Percentiles rank a stretch among this genome's conserved stretches.
Conservation (phyloP, 1,284 basidiomycete species). For the Naganishia liquefaciens region DNA sequence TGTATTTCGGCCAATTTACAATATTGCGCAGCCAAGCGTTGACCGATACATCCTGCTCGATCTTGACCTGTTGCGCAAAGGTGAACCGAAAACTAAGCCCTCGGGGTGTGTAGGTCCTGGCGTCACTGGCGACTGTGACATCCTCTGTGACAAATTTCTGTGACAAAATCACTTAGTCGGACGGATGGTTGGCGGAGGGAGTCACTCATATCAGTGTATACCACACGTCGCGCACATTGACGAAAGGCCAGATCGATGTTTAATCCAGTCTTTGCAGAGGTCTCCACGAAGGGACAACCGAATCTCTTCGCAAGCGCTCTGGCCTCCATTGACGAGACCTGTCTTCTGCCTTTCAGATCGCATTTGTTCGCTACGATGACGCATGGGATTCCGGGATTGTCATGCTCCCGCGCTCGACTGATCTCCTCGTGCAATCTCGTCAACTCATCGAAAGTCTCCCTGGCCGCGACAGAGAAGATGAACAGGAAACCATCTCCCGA, state of each 20-base stretch:
- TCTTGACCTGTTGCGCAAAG: not conserved
- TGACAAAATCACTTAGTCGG: not conserved
- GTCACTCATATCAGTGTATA: slow-evolving; percentile 49
- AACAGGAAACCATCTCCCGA: slow-evolving; percentile 61
- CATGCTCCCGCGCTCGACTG: slow-evolving; percentile 58
- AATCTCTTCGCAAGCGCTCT: slow-evolving; percentile 57
- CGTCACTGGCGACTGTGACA: not conserved
- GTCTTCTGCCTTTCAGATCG: slow-evolving; percentile 58
- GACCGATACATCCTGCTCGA: not conserved
- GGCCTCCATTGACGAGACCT: slow-evolving; percentile 57
- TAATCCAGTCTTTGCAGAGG: slow-evolving; percentile 60
- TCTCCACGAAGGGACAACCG: slow-evolving; percentile 59
- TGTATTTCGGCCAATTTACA: too few species aligned
- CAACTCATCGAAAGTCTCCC: slow-evolving; percentile 59
- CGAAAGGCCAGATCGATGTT: slow-evolving; percentile 61
- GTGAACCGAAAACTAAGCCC: too few species aligned
- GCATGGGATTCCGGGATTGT: slow-evolving; percentile 56
- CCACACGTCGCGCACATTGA: slow-evolving; percentile 59
- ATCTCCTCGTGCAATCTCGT: slow-evolving; percentile 59
- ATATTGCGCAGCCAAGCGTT: too few species aligned
- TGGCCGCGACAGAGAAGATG: slow-evolving; percentile 60
- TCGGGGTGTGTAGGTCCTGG: not conserved
- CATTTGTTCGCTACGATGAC: slow-evolving; percentile 62
- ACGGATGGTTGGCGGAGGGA: too few species aligned
- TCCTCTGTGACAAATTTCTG: not conserved